Evolutionary conservation across 768 basidiomycete genomes (phyloP).

Genomic region (Cubamyces lactineus): DNA sequence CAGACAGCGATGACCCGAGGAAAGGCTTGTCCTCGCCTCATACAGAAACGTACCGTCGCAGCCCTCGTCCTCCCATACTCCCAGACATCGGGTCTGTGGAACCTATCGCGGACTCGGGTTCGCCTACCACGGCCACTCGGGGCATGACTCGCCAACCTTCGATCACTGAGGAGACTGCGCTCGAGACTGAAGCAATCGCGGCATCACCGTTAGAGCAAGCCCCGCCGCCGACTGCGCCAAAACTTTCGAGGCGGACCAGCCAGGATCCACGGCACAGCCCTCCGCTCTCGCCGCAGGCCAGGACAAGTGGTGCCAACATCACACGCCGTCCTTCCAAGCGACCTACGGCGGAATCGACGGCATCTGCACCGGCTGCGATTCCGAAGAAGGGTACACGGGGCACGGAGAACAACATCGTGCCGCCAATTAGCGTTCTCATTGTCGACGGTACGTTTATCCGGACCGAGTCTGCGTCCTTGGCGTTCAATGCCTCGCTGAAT

Average conservation of each 20-base stretch:
- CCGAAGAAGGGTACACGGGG: slow-evolving; percentile 55
- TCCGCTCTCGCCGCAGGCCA: slow-evolving; percentile 33
- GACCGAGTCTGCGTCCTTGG: slow-evolving; percentile 3
- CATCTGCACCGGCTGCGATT: slow-evolving; percentile 34
- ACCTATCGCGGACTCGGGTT: background rate
- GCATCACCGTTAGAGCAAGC: slow-evolving; percentile 1
- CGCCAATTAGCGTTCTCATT: slow-evolving; percentile 96
- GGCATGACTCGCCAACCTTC: slow-evolving; percentile 24
- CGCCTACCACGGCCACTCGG: slow-evolving; percentile 9
- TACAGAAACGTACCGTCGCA: slow-evolving; percentile 6
- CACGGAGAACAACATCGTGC: slow-evolving; percentile 76
- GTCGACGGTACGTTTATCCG: slow-evolving; percentile 78
- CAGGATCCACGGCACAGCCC: slow-evolving; percentile 22
- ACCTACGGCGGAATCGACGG: slow-evolving; percentile 34
- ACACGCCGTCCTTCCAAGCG: slow-evolving; percentile 39
- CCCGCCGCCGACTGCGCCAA: background rate
- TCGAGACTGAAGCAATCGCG: slow-evolving; percentile 1
- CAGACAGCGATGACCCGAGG: slow-evolving; percentile 19
- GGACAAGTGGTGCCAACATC: slow-evolving; percentile 30
- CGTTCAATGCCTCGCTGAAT: background rate
- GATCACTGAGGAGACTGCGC: background rate
- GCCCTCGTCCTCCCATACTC: slow-evolving; percentile 14
- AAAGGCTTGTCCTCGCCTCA: background rate
- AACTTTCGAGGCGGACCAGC: slow-evolving; percentile 18
- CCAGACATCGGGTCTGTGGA: background rate